phyloP scores from a whole-genome alignment of 805 yeast genomes.

The Metschnikowia lunata region DNA sequence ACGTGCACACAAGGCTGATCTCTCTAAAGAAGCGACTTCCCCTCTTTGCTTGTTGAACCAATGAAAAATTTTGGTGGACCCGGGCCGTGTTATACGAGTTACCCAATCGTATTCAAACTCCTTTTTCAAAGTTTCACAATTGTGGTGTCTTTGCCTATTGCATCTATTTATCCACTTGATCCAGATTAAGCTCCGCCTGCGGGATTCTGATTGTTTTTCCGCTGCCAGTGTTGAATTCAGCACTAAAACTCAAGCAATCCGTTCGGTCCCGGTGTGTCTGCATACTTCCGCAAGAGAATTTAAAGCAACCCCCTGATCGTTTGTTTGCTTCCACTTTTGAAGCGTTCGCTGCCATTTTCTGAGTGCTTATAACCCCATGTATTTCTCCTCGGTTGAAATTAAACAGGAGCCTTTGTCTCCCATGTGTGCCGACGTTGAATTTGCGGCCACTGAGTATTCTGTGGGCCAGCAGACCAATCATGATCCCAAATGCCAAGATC shows the following conservation, averaged over 20 bases:
- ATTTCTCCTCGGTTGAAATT: not conserved
- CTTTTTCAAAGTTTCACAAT: not conserved
- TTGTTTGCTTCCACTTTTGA: not conserved
- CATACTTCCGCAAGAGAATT: not conserved
- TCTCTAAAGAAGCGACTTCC: constrained; percentile 8
- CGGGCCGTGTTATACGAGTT: constrained; percentile 2
- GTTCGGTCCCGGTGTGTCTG: constrained; percentile 5
- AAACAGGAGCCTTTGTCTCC: constrained; percentile 8
- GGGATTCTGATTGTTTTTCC: not conserved
- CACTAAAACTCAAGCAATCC: constrained; percentile 2
- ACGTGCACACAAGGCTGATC: constrained; percentile 8
- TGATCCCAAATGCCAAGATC: not conserved
- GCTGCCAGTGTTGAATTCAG: not conserved
- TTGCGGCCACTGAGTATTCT: not conserved
- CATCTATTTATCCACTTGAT: not conserved
- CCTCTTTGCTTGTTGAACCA: constrained; percentile 12
- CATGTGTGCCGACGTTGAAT: not conserved
- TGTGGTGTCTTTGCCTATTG: not conserved
- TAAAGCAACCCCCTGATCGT: not conserved
- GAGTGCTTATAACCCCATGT: not conserved
- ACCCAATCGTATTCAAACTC: constrained; percentile 1
- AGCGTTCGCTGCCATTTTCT: not conserved
- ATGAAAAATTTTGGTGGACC: constrained; percentile 12
- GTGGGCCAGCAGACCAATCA: not conserved
- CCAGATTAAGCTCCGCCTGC: not conserved